phyloP scores from a whole-genome alignment of 2,329 filamentous ascomycete species.

The Calonectria honghensis region DNA sequence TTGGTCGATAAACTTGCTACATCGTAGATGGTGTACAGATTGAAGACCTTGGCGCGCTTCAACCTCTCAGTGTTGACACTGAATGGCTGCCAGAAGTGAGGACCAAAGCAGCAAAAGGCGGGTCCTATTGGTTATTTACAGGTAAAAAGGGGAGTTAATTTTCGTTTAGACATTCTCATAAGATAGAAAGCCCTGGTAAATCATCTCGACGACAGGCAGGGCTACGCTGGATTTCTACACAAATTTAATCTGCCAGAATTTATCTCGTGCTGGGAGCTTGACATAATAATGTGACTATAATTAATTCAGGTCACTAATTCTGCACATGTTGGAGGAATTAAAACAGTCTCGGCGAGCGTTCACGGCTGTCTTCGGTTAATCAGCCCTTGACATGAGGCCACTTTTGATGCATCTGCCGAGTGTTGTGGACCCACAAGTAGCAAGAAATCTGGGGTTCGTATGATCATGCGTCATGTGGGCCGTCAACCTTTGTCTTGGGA shows the following conservation, averaged over 20 bases:
- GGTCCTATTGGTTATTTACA: too few species aligned
- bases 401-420: background rate
- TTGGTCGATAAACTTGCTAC: too few species aligned
- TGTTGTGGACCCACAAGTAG: background rate
- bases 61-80: too few species aligned
- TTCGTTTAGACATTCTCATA: too few species aligned
- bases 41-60: too few species aligned
- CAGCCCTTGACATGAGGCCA: background rate
- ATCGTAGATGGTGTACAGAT: too few species aligned
- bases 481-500: background rate
- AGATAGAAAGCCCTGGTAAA: too few species aligned
- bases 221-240: too few species aligned
- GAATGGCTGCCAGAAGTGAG: too few species aligned
- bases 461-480: slow-evolving; percentile 8
- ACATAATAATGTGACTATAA: background rate
- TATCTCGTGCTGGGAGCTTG: background rate
- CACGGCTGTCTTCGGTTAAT: background rate
- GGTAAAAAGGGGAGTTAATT: too few species aligned
- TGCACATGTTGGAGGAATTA: background rate
- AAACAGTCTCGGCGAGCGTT: background rate
- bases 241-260: background rate
- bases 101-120: too few species aligned
- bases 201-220: too few species aligned
- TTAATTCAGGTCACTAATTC: background rate
- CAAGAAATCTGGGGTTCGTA: slow-evolving; percentile 10